A percentile compares a stretch with the other conserved stretches of the same genome.
Evolutionary conservation across 2,329 filamentous ascomycete species (phyloP).

Genomic region (Epichloe gansuensis): DNA sequence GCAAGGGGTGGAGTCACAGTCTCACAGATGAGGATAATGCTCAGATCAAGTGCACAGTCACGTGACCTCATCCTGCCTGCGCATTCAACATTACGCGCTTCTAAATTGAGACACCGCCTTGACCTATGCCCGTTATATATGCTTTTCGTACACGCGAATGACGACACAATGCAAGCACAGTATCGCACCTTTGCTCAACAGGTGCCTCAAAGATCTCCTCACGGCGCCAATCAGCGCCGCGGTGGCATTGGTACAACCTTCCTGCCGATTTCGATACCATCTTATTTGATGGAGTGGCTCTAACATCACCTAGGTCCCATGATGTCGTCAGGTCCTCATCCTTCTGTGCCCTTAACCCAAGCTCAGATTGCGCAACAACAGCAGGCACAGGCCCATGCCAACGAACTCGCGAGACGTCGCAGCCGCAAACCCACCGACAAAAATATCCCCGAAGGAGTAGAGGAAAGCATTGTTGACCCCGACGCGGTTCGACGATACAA

Average conservation of each 20-base stretch:
- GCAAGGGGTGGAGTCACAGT: no score
- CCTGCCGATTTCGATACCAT: not conserved
- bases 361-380: conserved; percentile 42
- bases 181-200: conserved; percentile 41
- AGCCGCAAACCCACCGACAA: conserved; percentile 89
- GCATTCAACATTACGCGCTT: no score
- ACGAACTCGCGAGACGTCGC: conserved; percentile 63
- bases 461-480: conserved; percentile 62
- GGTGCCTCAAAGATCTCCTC: conserved; percentile 36
- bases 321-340: conserved; percentile 42
- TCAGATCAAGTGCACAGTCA: not conserved
- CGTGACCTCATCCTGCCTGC: not conserved
- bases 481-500: conserved; percentile 75
- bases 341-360: conserved; percentile 38
- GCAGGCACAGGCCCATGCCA: conserved; percentile 39
- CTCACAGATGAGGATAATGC: no score
- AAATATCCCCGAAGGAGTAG: conserved; percentile 82
- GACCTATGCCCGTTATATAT: not conserved
- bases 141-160: not conserved
- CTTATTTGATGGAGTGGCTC: conserved; percentile 1
- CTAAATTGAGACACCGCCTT: not conserved
- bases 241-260: conserved; percentile 38
- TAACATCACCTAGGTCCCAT: conserved; percentile 33
- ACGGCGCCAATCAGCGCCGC: conserved; percentile 35
- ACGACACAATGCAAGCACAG: conserved; percentile 36